These are phyloP conservation scores for Neolentinus lepideus DNA, from an alignment of 1,284 basidiomycete genomes.

Conservation along the genomic window DNA sequence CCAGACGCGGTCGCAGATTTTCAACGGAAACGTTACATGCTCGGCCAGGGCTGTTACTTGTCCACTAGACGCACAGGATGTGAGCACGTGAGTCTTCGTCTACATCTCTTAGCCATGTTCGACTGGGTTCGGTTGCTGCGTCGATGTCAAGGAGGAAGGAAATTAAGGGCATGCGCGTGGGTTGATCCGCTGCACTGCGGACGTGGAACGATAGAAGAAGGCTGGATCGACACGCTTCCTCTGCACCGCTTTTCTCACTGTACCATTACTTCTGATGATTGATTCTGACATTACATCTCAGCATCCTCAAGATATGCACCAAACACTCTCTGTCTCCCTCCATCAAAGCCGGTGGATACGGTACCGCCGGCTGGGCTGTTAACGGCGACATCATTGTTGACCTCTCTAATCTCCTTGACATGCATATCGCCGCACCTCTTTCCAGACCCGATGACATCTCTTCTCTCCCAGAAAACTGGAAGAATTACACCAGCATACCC, in stretches of 20 bases:
- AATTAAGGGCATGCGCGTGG: no score
- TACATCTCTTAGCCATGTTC: neutral
- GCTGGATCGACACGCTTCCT: no score
- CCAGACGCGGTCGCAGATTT: constrained; percentile 52
- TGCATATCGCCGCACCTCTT: constrained; percentile 57
- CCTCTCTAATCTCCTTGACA: constrained; percentile 56
- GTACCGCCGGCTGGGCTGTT: constrained; percentile 83
- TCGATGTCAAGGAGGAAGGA: no score
- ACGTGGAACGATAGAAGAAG: no score
- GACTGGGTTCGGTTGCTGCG: neutral
- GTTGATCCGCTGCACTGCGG: no score
- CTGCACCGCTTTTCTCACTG: neutral
- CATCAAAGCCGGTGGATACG: constrained; percentile 85
- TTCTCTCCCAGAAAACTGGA: neutral
- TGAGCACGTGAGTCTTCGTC: constrained; percentile 52
- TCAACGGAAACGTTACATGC: constrained; percentile 71
- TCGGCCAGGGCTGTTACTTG: constrained; percentile 53
- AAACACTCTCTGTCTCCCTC: constrained; percentile 67
- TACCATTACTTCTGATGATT: neutral
- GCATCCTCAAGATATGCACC: constrained; percentile 63
- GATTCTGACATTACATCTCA: constrained; percentile 19
- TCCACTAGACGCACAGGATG: constrained; percentile 67
- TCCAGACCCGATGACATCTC: constrained; percentile 26
- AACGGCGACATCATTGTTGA: constrained; percentile 82
- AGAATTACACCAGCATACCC: constrained; percentile 46